Conservation (phyloP, 495 filamentous ascomycete genomes). For the Trichoderma virens region DNA sequence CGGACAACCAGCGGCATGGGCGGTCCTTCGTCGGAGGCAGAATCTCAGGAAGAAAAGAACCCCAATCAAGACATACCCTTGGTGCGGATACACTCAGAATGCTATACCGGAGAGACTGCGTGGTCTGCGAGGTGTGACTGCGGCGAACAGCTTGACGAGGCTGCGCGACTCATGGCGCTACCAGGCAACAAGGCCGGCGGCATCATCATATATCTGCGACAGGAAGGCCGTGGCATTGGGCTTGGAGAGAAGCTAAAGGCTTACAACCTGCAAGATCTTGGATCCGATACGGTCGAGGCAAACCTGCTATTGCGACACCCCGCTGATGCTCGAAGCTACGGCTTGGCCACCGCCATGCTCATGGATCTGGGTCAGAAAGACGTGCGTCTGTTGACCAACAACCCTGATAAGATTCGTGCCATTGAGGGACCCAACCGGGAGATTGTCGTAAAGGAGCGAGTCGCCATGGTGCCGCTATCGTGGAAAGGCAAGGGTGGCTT, state of each 20-base stretch:
- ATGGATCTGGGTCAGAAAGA: conserved; percentile 73
- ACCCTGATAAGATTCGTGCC: conserved; percentile 91
- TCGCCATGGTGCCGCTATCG: conserved; percentile 91
- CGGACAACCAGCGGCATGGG: conserved; percentile 57
- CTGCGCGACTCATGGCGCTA: conserved; percentile 88
- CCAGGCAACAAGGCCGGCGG: conserved; percentile 60
- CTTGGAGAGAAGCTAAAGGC: conserved; percentile 94
- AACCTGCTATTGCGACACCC: conserved; percentile 88
- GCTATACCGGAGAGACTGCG: conserved; percentile 96
- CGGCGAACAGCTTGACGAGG: conserved; percentile 95
- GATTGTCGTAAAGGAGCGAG: conserved; percentile 78
- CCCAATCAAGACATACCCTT: conserved; percentile 43
- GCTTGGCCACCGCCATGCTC: conserved; percentile 89
- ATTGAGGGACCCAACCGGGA: conserved; percentile 87
- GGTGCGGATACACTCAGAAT: conserved; percentile 94
- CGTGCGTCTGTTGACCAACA: conserved; percentile 88
- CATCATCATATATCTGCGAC: conserved; percentile 88
- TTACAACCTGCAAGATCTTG: conserved; percentile 94
- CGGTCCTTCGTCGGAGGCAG: neutral
- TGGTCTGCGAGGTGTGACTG: conserved; percentile 98
- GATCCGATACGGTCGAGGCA: conserved; percentile 91
- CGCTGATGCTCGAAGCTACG: conserved; percentile 89
- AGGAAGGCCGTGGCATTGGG: conserved; percentile 94
- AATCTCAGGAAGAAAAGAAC: conserved; percentile 9
- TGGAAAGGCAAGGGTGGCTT: conserved; percentile 86